Conservation (phyloP, 2,329 filamentous ascomycete genomes). For the Colletotrichum musae region DNA sequence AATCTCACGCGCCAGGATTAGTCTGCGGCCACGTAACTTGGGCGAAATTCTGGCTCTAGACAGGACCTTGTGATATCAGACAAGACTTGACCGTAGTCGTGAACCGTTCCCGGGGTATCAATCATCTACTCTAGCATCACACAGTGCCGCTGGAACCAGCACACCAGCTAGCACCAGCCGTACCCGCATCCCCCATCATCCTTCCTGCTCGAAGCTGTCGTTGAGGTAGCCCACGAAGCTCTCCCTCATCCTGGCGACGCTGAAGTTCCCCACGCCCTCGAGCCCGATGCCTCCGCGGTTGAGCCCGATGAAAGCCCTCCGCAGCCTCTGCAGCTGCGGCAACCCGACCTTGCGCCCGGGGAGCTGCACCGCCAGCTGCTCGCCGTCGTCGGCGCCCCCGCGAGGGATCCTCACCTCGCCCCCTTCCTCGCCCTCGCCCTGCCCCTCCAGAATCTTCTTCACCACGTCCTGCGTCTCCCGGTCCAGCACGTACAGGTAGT, state of each 20-base stretch:
- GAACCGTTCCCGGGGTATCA: conserved; percentile 22
- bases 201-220: conserved; percentile 73
- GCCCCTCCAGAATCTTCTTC: conserved; percentile 76
- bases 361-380: conserved; percentile 72
- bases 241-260: conserved; percentile 69
- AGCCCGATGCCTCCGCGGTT: conserved; percentile 79
- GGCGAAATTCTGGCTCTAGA: no score
- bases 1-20: no score
- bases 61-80: neutral
- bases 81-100: neutral
- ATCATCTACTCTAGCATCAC: neutral
- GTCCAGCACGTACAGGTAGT: conserved; percentile 87
- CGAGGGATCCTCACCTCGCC: conserved; percentile 68
- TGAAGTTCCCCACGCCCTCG: conserved; percentile 69
- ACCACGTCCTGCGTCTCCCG: conserved; percentile 84
- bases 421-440: conserved; percentile 73
- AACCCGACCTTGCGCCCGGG: conserved; percentile 77
- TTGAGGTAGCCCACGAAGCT: conserved; percentile 78
- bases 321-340: conserved; percentile 82
- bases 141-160: conserved; percentile 5
- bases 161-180: neutral
- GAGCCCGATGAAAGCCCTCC: conserved; percentile 82
- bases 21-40: no score
- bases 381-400: conserved; percentile 42
- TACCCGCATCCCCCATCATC: conserved; percentile 47